A percentile compares a stretch with the other conserved stretches of the same genome.
Evolutionary conservation across 2,329 filamentous ascomycete species (phyloP).

Genomic region (Phialophora chinensis): DNA sequence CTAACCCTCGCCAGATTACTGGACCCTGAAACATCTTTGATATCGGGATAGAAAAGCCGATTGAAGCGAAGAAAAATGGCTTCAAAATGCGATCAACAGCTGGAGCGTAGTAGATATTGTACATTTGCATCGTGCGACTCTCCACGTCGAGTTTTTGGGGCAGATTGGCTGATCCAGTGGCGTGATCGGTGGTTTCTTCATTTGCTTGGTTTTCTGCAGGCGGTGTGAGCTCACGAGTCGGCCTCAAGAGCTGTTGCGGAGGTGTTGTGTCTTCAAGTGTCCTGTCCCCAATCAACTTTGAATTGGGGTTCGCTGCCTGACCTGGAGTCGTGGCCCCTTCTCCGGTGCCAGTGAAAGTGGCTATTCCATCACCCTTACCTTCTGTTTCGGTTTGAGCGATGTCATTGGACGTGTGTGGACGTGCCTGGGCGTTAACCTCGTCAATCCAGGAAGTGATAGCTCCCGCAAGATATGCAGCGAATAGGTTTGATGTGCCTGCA

Average conservation of each 20-base stretch:
- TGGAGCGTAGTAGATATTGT: conserved; percentile 54
- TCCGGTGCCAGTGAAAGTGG: background rate
- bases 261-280: background rate
- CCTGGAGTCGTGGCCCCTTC: no score
- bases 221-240: conserved; percentile 3
- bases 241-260: background rate
- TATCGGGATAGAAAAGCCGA: conserved; percentile 81
- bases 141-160: conserved; percentile 6
- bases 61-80: conserved; percentile 74
- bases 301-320: no score
- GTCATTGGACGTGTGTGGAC: no score
- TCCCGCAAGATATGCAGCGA: conserved; percentile 65
- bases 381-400: background rate
- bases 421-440: conserved; percentile 22
- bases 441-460: conserved; percentile 59
- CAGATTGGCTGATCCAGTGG: background rate
- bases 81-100: conserved; percentile 62
- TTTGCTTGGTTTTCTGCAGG: background rate
- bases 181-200: background rate
- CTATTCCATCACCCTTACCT: background rate
- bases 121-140: conserved; percentile 46
- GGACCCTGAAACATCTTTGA: conserved; percentile 67
- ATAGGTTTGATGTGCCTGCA: conserved; percentile 62
- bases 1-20: conserved; percentile 73
- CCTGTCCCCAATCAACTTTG: background rate